Base-by-base conservation (phyloP, 2,329 filamentous ascomycete genomes). In the Cladosporium sphaerospermum region DNA sequence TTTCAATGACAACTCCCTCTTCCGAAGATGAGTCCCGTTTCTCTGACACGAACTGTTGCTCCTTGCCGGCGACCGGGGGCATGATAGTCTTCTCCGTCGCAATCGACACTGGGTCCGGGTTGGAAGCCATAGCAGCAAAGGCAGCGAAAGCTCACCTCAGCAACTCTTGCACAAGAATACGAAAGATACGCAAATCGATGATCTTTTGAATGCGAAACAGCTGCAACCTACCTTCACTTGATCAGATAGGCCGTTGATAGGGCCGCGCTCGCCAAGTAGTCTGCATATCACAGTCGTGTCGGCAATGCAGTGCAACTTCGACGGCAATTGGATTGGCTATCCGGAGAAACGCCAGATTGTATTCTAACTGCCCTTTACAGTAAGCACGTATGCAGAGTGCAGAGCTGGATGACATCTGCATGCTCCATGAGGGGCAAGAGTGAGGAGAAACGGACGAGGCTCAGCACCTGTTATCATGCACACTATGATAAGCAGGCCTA, bases 1-100 rank as follows among this genome's bases (percentile, higher is more conserved):
- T 53, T n/a, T 59, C 41, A 16, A 47, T 16, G 32, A 53, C 23
- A 13, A 46, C 44, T 14, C 31, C 50, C n/a, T 53, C 43, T 32
- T 47, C 50, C 4, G 43, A 45, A 3, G 43, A 46, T 3, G 44
- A 53, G 18, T 53, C 50, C 9, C 28, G 14, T 28, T 53, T 53
- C 39, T 47, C 44, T 10, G 50, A 23, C 6, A 47, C n/a, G 11
- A 40, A 28, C 8, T 53, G 37, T 3, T 39, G 37, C 7, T 45
- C 50, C 46, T 53, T 53, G 36, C 50, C 50, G n/a, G 39, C 18
- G 2, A 40, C 43, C 18, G 43, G 50, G 36, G 50, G 50, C 3
- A 53, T 13, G 11, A 53, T 47, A 16, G 43, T 46, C 36, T 46
- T 53, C 10, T 46, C 43, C 9, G 43, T 33, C 36, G 50, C 50